Evolutionary conservation across 768 basidiomycete species (phyloP).

Genomic region (Mycena belliarum): DNA sequence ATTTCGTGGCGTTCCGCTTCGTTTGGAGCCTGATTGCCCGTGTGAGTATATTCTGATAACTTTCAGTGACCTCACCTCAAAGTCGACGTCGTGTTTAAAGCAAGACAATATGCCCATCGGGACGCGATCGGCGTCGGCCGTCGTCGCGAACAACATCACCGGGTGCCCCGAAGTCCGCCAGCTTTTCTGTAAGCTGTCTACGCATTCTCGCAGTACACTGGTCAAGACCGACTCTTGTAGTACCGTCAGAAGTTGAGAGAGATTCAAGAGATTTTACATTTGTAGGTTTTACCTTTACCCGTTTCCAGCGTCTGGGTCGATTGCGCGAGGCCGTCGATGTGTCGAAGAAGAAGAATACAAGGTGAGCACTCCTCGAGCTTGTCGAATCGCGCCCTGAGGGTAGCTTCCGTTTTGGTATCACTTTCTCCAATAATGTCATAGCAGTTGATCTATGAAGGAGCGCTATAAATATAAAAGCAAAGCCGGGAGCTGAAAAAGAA

Average conservation of each 20-base stretch:
- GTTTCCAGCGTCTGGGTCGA: conserved; percentile 64
- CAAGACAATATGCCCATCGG: conserved; percentile 61
- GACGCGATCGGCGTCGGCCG: conserved; percentile 63
- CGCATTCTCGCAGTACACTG: conserved; percentile 61
- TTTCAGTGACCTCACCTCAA: conserved; percentile 54
- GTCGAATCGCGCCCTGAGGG: conserved; percentile 71
- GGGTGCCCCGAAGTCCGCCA: conserved; percentile 70
- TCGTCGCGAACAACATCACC: conserved; percentile 74
- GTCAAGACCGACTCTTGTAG: conserved; percentile 62
- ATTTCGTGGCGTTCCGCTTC: conserved; percentile 74
- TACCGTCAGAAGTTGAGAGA: neutral
- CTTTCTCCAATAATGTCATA: conserved; percentile 82
- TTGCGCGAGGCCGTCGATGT: conserved; percentile 78
- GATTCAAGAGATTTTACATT: neutral
- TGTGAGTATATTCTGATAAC: neutral
- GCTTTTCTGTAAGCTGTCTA: conserved; percentile 53
- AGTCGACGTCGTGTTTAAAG: conserved; percentile 84
- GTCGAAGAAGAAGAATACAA: conserved; percentile 78
- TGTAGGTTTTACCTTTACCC: conserved; percentile 54
- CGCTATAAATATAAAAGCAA: neutral
- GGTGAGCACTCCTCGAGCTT: conserved; percentile 79
- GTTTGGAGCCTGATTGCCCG: conserved; percentile 63
- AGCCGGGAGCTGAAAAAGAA: neutral
- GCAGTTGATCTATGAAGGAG: conserved; percentile 69
- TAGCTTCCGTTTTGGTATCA: conserved; percentile 71